phyloP scores from a whole-genome alignment of 495 filamentous ascomycete species.

The Penicillium silybi region DNA sequence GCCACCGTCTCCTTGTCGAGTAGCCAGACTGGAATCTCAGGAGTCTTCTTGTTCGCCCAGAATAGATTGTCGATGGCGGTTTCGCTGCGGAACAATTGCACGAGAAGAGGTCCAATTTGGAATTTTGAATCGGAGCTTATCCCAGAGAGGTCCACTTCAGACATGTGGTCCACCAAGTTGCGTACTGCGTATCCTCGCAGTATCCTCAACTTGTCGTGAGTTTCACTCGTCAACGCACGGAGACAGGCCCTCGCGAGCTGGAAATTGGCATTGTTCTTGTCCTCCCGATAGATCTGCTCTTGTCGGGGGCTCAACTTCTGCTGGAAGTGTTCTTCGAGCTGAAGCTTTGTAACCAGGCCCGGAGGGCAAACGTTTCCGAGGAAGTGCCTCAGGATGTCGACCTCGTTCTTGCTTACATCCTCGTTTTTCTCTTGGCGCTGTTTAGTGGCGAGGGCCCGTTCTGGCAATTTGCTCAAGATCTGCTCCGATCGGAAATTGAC shows the following conservation, averaged over 20 bases:
- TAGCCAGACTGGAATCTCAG: background rate
- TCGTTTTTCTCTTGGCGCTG: too few relatives aligned
- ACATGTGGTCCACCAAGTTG: conserved; percentile 2
- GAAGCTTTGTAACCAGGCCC: background rate
- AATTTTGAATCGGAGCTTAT: conserved; percentile 2
- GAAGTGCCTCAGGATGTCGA: conserved; percentile 8
- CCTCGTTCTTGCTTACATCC: background rate
- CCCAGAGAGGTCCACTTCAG: background rate
- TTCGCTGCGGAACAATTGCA: conserved; percentile 1
- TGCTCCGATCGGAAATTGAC: conserved; percentile 5
- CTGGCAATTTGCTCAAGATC: background rate
- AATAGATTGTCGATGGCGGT: conserved; percentile 7
- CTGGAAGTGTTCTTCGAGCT: conserved; percentile 3
- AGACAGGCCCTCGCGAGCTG: conserved; percentile 4
- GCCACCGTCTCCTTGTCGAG: too few relatives aligned
- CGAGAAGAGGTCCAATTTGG: conserved; percentile 2
- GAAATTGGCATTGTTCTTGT: conserved; percentile 5
- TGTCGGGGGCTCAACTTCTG: background rate
- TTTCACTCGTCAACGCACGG: background rate
- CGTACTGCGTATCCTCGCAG: conserved; percentile 2
- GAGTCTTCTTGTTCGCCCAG: background rate
- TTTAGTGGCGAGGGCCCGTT: background rate
- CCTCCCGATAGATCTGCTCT: conserved; percentile 7
- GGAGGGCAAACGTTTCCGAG: conserved; percentile 8
- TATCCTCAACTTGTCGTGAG: background rate